Base-by-base conservation (phyloP, 2,329 filamentous ascomycete genomes). In the Aspergillus texensis region DNA sequence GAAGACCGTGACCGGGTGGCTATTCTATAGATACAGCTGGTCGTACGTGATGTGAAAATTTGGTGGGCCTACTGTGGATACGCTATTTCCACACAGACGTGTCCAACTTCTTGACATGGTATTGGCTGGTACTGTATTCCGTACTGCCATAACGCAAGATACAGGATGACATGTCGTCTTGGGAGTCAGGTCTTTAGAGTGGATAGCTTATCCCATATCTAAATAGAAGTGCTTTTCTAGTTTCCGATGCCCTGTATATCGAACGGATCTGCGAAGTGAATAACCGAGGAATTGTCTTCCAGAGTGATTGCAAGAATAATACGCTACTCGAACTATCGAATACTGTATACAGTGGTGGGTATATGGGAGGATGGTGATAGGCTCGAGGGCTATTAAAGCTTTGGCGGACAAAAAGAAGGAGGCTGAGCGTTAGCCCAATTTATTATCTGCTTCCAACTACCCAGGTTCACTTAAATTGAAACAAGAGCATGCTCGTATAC, bases 51-150 rank as follows among this genome's bases (percentile, higher is more conserved):
- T n/a, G 48, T 52, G 48, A 34, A 30, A 12, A 52, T 32, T 21
- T 32, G 48, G 48, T 52, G 48, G 48, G 48, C 48, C 48, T 52
- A 52, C 19, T 52, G 48, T 52, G 48, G 48, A 52, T 52, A 52
- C 48, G 11, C 28, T 19, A 32, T 19, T 30, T n/a, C 14, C 16
- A 19, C 9, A 32, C 9, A 52, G 48, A 34, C 48, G 48, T 52
- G 48, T 32, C 19, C 28, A 52, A n/a, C 28, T 32, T 12, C 14
- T 32, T 16, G 48, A 52, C 30, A 21, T 21, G 48, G 19, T 16
- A 52, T 34, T n/a, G 28, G 48, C n/a, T 21, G 26, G 9, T 10
- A 32, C 28, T 32, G 28, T 52, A 32, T 26, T 21, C 26, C 2
- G 26, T 30, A 19, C 28, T 8, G 16, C 26, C 30, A 30, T 21